Evolutionary conservation across 139 green algal genomes (phyloP), one percentile per base, ranked within the genome.

Genomic region (Chlamydomonas urium): DNA sequence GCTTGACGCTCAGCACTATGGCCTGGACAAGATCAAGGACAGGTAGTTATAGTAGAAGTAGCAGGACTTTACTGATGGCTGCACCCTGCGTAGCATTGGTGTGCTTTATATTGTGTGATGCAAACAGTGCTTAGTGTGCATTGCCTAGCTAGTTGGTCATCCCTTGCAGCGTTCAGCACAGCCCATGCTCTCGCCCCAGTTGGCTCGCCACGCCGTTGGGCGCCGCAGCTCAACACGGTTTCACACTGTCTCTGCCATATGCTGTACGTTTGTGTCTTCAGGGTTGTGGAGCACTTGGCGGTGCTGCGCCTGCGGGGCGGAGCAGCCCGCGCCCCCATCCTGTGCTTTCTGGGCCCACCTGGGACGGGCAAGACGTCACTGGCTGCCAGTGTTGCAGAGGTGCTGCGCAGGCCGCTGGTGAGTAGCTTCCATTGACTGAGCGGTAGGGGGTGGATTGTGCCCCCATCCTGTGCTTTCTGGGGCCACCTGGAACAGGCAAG

Each of bases 1-100:
- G 71, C 88, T 98, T 29, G 94, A 97, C 65, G 81, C 83, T 59
- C 92, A 96, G 48, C 94, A 98, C 80, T 96, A 93, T 65, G 93
- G 93, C 4, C 69, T 98, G 62, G 72, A 87, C 2, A 90, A 96
- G 65, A 92, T 97, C 8, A 98, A 98, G 82, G 86, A 95, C 62
- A 81, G 91, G 67, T 93, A 94, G 36, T 90, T 95, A n/a, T n/a
- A n/a, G n/a, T n/a, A n/a, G n/a, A n/a, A n/a, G n/a, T n/a, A n/a
- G n/a, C n/a, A n/a, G n/a, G n/a, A n/a, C n/a, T n/a, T n/a, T n/a
- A n/a, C n/a, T n/a, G n/a, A n/a, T n/a, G n/a, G n/a, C n/a, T n/a
- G n/a, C n/a, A n/a, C n/a, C n/a, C n/a, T n/a, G n/a, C n/a, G n/a
- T n/a, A n/a, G n/a, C n/a, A n/a, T n/a, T n/a, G n/a, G 82, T 94